These are phyloP conservation scores for Cyclocybe aegerita DNA, from an alignment of 768 basidiomycete genomes.

Conservation along the genomic window DNA sequence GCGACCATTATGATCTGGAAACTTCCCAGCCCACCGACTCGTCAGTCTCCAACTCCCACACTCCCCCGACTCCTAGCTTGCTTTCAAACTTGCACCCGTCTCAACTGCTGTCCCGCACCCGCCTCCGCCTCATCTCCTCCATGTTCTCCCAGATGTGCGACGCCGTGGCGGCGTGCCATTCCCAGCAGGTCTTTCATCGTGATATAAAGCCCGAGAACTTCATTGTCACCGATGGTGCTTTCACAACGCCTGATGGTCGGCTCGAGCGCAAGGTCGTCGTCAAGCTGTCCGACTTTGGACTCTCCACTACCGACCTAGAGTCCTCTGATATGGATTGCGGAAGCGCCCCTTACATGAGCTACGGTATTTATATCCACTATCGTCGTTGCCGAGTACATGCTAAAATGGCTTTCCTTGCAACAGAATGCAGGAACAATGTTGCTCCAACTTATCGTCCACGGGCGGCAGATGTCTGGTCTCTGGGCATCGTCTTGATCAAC, in stretches of 20 bases:
- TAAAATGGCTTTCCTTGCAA: slow-evolving; percentile 15
- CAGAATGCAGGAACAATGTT: slow-evolving; percentile 97
- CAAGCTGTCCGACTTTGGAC: slow-evolving; percentile 95
- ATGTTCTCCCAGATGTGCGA: slow-evolving; percentile 99
- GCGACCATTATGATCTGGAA: slow-evolving; percentile 75
- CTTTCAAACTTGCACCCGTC: slow-evolving; percentile 79
- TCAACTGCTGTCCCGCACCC: slow-evolving; percentile 81
- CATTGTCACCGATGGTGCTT: slow-evolving; percentile 84
- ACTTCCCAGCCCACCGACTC: slow-evolving; percentile 34
- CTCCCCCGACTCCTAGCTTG: slow-evolving; percentile 92
- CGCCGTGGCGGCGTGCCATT: slow-evolving; percentile 93
- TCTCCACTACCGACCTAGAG: slow-evolving; percentile 86
- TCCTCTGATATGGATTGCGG: slow-evolving; percentile 98
- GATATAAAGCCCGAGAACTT: slow-evolving; percentile 99
- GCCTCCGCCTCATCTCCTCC: slow-evolving; percentile 89
- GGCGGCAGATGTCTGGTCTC: slow-evolving; percentile 97
- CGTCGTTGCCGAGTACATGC: background rate
- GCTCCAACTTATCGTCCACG: slow-evolving; percentile 92
- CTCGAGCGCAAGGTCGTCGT: slow-evolving; percentile 88
- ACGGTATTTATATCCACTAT: slow-evolving; percentile 53
- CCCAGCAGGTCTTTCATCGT: slow-evolving; percentile 87
- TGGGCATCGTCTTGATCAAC: slow-evolving; percentile 98
- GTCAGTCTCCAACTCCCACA: slow-evolving; percentile 51
- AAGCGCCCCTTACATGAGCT: slow-evolving; percentile 98
- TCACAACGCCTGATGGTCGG: slow-evolving; percentile 50